These are phyloP conservation scores for Moricandia arvensis DNA, from an alignment of 345 rosid genomes.

Conservation along the genomic window DNA sequence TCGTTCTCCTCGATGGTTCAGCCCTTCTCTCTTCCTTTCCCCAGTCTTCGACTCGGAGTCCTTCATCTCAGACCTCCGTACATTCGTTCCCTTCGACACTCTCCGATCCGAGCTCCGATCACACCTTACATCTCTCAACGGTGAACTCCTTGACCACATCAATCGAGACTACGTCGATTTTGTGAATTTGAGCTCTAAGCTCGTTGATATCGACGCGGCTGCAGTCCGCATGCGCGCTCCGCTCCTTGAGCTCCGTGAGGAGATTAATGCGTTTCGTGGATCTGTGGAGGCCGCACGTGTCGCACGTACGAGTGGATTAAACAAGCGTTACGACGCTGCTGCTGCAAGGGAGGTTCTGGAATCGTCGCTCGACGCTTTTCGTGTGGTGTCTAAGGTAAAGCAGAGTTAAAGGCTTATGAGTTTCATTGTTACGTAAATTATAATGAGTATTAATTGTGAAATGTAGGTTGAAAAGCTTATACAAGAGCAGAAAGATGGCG, in stretches of 20 bases:
- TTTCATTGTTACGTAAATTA: background rate
- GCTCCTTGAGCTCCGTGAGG: slow-evolving; percentile 79
- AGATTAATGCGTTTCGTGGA: slow-evolving; percentile 74
- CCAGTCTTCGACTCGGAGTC: slow-evolving; percentile 79
- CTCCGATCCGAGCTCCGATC: slow-evolving; percentile 91
- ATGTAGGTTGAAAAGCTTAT: slow-evolving; percentile 93
- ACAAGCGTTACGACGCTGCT: slow-evolving; percentile 87
- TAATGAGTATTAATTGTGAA: background rate
- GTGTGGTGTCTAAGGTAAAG: slow-evolving; percentile 85
- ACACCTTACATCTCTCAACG: slow-evolving; percentile 80
- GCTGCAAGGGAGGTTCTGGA: slow-evolving; percentile 84
- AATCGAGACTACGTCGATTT: slow-evolving; percentile 95
- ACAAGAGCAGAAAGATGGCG: slow-evolving; percentile 75
- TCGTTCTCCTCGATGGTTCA: slow-evolving; percentile 86
- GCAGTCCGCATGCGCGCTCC: slow-evolving; percentile 98
- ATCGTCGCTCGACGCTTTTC: slow-evolving; percentile 83
- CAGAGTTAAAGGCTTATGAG: background rate
- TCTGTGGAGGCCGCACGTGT: slow-evolving; percentile 67
- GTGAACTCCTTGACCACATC: slow-evolving; percentile 91
- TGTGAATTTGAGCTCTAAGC: slow-evolving; percentile 88
- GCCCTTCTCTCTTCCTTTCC: slow-evolving; percentile 80
- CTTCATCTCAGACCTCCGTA: slow-evolving; percentile 89
- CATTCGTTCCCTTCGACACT: slow-evolving; percentile 91
- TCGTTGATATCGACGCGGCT: slow-evolving; percentile 86
- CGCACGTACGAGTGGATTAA: slow-evolving; percentile 66